Evolutionary conservation across 169 alveolate genomes (phyloP), one percentile per base, ranked within the genome.

Genomic region (Besnoitia besnoiti): DNA sequence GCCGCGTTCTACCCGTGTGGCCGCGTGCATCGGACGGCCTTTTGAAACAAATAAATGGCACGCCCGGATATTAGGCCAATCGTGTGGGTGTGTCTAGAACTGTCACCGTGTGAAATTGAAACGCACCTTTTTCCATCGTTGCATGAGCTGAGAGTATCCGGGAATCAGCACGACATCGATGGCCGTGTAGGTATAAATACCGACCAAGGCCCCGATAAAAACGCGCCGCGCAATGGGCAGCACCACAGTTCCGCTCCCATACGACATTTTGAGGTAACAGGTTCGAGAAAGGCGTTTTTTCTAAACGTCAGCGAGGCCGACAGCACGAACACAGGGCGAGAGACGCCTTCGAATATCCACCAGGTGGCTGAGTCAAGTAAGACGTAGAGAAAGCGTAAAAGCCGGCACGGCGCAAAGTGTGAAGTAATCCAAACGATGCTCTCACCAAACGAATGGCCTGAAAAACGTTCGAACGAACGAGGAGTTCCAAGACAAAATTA

Each of bases 151-250:
- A 35, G 93, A 89, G 82, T 76, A 89, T 19, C 79, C 67, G 24
- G 93, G 93, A 37, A 62, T 89, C 73, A 67, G 87, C n/a, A 85
- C 93, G 49, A 89, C 88, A 37, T 89, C 93, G 62, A 76, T n/a
- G 30, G 93, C 80, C 8, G 80, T 80, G 61, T 89, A 89, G 16
- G 80, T 39, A 47, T 85, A 75, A 46, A 89, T 89, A 8, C 79
- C 39, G 67, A 76, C 89, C 21, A 85, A 55, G 12, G 62, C 82
- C n/a, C 89, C 93, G 39, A 89, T 77, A 44, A 89, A 33, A 21
- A 85, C 59, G 67, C 93, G 88, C 89, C 93, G 93, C 51, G 76
- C 51, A 49, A 89, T 89, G 49, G 93, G 93, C 93, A 89, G 0
- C 79, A 89, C 27, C 89, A 77, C 93, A 51, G 89, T 89, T 49